phyloP scores from a whole-genome alignment of 306 rosid genomes.

The Biancaea sappan region DNA sequence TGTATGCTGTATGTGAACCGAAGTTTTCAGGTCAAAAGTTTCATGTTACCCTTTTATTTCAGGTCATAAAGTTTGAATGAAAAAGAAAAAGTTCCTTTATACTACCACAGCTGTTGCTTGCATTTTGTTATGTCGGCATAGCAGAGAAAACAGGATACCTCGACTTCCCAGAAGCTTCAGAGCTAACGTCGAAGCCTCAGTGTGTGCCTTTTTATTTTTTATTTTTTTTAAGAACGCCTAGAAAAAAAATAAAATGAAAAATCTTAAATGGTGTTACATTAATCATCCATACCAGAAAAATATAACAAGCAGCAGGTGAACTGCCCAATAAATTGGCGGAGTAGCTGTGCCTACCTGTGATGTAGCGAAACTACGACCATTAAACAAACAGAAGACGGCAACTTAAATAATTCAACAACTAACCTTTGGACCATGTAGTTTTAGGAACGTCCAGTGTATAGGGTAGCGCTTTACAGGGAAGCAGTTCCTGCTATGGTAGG shows the following conservation, averaged over 20 bases:
- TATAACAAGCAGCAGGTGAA: background rate
- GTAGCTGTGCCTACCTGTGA: slow-evolving; percentile 4
- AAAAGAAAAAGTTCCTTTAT: slow-evolving; percentile 12
- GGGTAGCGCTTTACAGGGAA: background rate
- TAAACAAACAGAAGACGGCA: background rate
- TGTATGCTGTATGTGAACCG: slow-evolving; percentile 52
- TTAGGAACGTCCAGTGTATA: no score
- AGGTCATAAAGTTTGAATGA: slow-evolving; percentile 39
- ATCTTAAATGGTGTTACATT: no score
- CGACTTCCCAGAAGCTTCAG: background rate
- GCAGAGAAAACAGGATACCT: background rate
- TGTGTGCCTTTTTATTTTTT: background rate
- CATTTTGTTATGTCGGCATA: slow-evolving; percentile 8
- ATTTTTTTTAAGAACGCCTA: no score
- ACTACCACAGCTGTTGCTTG: background rate
- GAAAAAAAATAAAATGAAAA: no score
- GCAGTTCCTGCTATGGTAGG: background rate
- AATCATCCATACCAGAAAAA: background rate
- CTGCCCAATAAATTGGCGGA: background rate
- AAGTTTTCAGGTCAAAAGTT: slow-evolving; percentile 47
- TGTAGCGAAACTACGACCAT: background rate
- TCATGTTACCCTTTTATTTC: slow-evolving; percentile 40
- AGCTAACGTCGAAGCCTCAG: background rate
- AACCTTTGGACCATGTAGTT: background rate
- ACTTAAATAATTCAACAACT: slow-evolving; percentile 2